These are phyloP conservation scores for Cavenderia fasciculata DNA, from an alignment of 78 protist genomes.

Conservation along the genomic window DNA sequence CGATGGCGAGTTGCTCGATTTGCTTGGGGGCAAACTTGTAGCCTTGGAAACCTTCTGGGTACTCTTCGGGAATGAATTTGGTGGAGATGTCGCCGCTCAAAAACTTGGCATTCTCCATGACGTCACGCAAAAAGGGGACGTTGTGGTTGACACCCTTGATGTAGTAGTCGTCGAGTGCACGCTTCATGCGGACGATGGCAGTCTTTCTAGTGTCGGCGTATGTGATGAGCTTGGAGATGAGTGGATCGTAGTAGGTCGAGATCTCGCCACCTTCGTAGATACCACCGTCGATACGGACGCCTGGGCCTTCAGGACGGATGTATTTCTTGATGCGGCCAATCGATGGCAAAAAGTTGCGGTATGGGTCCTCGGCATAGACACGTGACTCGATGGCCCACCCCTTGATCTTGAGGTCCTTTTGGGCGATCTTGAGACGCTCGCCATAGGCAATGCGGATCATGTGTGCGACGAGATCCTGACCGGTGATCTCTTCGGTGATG, in stretches of 20 bases:
- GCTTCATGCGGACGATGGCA: constrained; percentile 29
- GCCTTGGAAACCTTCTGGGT: constrained; percentile 94
- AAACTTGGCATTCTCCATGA: constrained; percentile 89
- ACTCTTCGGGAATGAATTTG: constrained; percentile 89
- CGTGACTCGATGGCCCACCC: constrained; percentile 97
- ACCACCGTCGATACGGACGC: constrained; percentile 76
- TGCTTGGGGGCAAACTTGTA: constrained; percentile 65
- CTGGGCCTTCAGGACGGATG: constrained; percentile 61
- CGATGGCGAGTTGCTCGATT: constrained; percentile 30
- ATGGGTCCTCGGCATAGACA: constrained; percentile 98
- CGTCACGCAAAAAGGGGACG: constrained; percentile 90
- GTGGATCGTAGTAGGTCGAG: constrained; percentile 97
- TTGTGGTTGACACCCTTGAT: constrained; percentile 94
- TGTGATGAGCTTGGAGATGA: constrained; percentile 96
- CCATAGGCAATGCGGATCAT: constrained; percentile 95
- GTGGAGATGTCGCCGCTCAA: constrained; percentile 89
- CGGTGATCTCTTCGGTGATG: constrained; percentile 95
- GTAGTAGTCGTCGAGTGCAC: constrained; percentile 93
- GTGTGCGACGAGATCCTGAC: constrained; percentile 96
- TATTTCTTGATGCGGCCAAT: constrained; percentile 88
- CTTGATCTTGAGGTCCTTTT: constrained; percentile 84
- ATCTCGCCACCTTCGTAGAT: constrained; percentile 93
- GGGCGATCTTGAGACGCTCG: constrained; percentile 79
- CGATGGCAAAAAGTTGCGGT: constrained; percentile 89
- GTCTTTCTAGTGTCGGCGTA: constrained; percentile 80